phyloP scores from a whole-genome alignment of 2,329 filamentous ascomycete species.

The Aspergillus puulaauensis region DNA sequence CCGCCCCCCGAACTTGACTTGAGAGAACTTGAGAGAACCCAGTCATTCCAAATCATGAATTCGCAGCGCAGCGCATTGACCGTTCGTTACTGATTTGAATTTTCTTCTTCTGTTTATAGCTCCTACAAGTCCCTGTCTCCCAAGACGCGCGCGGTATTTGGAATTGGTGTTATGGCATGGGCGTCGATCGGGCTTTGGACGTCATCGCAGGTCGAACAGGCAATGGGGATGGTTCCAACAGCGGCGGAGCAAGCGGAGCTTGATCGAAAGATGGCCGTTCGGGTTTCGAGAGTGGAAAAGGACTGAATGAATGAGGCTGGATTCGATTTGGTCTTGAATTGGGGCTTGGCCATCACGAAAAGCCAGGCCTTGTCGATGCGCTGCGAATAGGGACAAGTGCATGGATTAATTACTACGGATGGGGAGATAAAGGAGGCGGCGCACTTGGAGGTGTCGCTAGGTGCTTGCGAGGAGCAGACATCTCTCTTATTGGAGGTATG shows the following conservation, averaged over 20 bases:
- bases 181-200: slow-evolving; percentile 71
- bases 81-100: too few species aligned
- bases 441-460: background rate
- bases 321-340: background rate
- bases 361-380: too few species aligned
- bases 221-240: slow-evolving; percentile 69
- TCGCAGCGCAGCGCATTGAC: background rate
- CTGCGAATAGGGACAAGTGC: background rate
- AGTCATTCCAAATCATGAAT: too few species aligned
- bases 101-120: slow-evolving; percentile 39
- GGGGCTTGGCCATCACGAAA: background rate
- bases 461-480: background rate
- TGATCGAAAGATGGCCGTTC: slow-evolving; percentile 42
- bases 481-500: background rate
- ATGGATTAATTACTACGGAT: background rate
- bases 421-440: background rate
- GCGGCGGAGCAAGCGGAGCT: slow-evolving; percentile 71
- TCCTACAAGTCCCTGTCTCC: slow-evolving; percentile 71
- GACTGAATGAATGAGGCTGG: slow-evolving; percentile 25
- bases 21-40: too few species aligned
- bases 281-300: slow-evolving; percentile 34
- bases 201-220: slow-evolving; percentile 71
- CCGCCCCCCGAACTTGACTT: too few species aligned
- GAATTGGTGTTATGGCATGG: slow-evolving; percentile 74
- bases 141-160: slow-evolving; percentile 69